Evolutionary conservation across 2,329 filamentous ascomycete species (phyloP).

Genomic region (Aspergillus tubingensis): DNA sequence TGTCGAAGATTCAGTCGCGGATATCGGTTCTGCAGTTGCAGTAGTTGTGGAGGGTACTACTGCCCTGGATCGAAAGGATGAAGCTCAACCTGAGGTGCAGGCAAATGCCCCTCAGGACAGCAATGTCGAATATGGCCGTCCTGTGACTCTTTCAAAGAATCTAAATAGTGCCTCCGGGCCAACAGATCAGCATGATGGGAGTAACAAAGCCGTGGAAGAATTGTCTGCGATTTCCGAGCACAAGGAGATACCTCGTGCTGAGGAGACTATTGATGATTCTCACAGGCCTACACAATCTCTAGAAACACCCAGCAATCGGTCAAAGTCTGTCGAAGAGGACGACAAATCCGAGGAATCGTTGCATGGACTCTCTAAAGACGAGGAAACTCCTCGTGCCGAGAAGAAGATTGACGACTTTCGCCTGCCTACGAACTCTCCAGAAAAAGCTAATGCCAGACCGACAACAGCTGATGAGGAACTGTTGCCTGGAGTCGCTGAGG

Average conservation of each 20-base stretch:
- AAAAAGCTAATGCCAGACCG: no score
- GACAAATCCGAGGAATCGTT: no score
- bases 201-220: background rate
- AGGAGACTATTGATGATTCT: background rate
- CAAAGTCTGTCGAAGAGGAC: background rate
- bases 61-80: background rate
- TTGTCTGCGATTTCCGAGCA: background rate
- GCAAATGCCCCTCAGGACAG: background rate
- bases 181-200: background rate
- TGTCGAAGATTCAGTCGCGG: constrained; percentile 18
- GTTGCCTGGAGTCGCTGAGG: background rate
- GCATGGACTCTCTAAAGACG: no score
- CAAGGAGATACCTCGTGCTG: background rate
- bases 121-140: background rate
- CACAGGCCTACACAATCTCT: background rate
- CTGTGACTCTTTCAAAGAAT: background rate
- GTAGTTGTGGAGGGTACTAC: background rate
- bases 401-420: no score
- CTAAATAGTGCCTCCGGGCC: background rate
- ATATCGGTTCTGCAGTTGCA: background rate
- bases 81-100: background rate
- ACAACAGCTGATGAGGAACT: background rate
- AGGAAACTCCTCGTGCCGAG: no score
- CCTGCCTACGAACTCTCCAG: no score
- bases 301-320: background rate